Evolutionary conservation across 805 yeast genomes (phyloP), one percentile per base, ranked within the genome.

Genomic region (Lipomyces yamadae): DNA sequence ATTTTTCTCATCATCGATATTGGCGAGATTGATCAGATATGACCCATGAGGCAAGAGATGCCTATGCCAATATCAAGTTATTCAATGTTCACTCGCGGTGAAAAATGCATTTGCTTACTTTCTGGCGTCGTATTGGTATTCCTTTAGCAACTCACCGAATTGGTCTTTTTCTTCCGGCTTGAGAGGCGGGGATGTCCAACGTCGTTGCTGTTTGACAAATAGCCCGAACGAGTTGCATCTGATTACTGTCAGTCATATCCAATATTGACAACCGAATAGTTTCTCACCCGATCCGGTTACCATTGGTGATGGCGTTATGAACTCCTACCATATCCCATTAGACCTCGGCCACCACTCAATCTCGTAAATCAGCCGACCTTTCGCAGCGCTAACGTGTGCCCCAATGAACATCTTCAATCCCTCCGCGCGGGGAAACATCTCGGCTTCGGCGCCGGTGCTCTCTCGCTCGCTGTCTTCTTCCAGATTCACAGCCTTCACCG

Each of bases 11-110:
- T 77, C 77, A 71, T 92, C 97, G 0, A 98, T 97, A 72, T 92
- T 92, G 32, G 96, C 98, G 68, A 95, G 79, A 76, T 95, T 95
- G 75, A 95, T 93, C 73, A 95, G 87, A 76, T 93, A 95, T 32
- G 96, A 92, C 0, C 97, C 98, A 77, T 95, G 99, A 0, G 99
- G 98, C 59, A 95, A 81, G 60, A 92, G 83, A 74, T 93, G 97
- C 5, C 74, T 74, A 29, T 56, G 53, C 34, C 8, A 48, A n/a
- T 54, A 53, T 48, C 5, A 30, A 18, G 29, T 13, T 13, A n/a
- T 11, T 58, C 39, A 24, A 56, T 42, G 11, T 37, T 7, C 18
- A n/a, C 48, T 15, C 18, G 24, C 8, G 18, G 6, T 42, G n/a
- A 15, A 24, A 24, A 32, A 24, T 24, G 24, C 24, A 24, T 24